Conservation (phyloP, 2,329 filamentous ascomycete species). For the Hymenoscyphus fructigenus region DNA sequence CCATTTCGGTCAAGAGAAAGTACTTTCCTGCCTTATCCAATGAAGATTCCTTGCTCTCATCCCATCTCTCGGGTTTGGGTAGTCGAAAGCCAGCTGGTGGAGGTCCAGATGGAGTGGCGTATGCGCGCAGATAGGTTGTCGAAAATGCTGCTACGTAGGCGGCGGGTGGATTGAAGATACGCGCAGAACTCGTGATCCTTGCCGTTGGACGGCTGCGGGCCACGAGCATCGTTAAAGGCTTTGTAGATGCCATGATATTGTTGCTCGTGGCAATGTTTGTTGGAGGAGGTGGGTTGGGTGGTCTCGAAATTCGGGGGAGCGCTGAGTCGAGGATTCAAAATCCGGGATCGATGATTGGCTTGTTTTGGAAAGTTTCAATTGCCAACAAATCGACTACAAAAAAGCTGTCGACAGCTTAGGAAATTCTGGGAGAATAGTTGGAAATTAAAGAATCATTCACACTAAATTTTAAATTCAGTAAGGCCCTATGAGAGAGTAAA, state of each 20-base stretch:
- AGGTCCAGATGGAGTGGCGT: constrained; percentile 70
- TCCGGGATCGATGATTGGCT: constrained; percentile 28
- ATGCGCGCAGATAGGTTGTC: constrained; percentile 31
- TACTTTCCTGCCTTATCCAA: constrained; percentile 87
- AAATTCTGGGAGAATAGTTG: neutral
- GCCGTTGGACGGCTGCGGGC: constrained; percentile 35
- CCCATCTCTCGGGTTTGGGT: constrained; percentile 71
- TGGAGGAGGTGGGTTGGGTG: constrained; percentile 21
- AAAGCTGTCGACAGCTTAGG: neutral
- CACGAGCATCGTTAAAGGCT: constrained; percentile 39
- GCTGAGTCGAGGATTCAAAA: constrained; percentile 19
- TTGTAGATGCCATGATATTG: constrained; percentile 37
- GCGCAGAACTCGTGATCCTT: constrained; percentile 29
- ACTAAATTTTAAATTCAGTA: neutral
- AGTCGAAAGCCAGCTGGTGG: constrained; percentile 81
- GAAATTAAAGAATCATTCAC: neutral
- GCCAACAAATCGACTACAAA: constrained; percentile 12
- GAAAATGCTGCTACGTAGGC: constrained; percentile 31
- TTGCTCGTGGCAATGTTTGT: constrained; percentile 34
- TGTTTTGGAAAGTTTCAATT: constrained; percentile 23
- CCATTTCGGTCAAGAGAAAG: constrained; percentile 94
- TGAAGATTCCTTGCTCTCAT: constrained; percentile 72
- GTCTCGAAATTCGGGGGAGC: constrained; percentile 17
- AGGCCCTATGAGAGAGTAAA: neutral
- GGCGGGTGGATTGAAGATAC: constrained; percentile 26